Percentiles rank a stretch among this genome's conserved stretches.
Conservation (phyloP, 306 rosid species). For the Rosa persica region DNA sequence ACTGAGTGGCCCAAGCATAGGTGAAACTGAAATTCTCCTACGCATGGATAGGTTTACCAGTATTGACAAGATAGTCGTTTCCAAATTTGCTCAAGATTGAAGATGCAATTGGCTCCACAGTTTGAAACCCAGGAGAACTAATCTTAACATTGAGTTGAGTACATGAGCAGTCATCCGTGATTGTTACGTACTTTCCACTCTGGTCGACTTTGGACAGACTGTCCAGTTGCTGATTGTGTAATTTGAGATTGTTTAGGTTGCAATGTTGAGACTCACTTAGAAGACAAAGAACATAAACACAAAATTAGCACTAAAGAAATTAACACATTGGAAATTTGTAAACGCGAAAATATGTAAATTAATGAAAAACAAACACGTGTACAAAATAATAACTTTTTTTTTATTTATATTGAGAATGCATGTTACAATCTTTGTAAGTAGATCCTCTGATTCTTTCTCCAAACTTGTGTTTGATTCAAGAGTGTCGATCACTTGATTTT, state of each 20-base stretch:
- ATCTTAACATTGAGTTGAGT: background rate
- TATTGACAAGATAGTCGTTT: background rate
- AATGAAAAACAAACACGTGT: too few species aligned
- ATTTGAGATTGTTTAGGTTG: background rate
- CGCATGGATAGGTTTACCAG: background rate
- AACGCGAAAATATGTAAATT: too few species aligned
- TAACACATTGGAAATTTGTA: background rate
- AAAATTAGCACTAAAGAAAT: background rate
- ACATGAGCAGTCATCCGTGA: background rate
- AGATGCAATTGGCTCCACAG: background rate
- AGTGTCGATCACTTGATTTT: too few species aligned
- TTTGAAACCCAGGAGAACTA: background rate
- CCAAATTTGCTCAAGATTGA: background rate
- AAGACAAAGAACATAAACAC: background rate
- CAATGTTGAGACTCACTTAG: background rate
- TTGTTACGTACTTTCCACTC: conserved; percentile 1
- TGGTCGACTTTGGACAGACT: background rate
- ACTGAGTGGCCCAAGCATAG: background rate
- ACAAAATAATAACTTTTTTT: too few species aligned
- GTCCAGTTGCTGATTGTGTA: background rate
- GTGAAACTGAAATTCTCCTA: background rate
- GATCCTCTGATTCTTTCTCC: too few species aligned
- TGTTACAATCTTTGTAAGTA: too few species aligned
- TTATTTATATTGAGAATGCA: too few species aligned
- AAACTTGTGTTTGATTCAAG: too few species aligned